Conservation (phyloP, 768 basidiomycete species). For the Kwoniella heveanensis region DNA sequence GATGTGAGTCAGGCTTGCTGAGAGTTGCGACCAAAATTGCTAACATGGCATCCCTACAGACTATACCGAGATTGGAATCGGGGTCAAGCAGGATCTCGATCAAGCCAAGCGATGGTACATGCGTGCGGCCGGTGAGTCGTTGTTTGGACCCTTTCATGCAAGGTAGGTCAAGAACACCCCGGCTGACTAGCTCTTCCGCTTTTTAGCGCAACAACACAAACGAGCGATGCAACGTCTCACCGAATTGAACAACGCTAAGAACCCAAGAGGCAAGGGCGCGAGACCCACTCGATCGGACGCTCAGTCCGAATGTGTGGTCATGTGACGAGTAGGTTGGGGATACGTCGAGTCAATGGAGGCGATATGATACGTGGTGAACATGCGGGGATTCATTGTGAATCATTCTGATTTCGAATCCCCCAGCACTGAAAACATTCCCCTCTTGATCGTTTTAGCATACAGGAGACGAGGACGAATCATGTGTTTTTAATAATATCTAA, state of each 20-base stretch:
- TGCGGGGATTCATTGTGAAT: no score
- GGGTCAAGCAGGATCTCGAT: slow-evolving; percentile 92
- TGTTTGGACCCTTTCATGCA: neutral
- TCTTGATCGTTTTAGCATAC: neutral
- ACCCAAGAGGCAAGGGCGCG: slow-evolving; percentile 66
- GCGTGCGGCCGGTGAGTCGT: slow-evolving; percentile 85
- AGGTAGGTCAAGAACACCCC: neutral
- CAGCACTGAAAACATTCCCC: no score
- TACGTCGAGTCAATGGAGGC: no score
- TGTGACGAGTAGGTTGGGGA: no score
- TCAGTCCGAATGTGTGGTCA: slow-evolving; percentile 87
- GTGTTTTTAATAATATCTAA: neutral
- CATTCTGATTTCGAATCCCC: no score
- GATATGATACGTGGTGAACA: no score
- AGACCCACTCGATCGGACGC: slow-evolving; percentile 92
- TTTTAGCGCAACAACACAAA: slow-evolving; percentile 91
- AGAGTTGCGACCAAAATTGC: slow-evolving; percentile 14
- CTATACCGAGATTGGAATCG: slow-evolving; percentile 96
- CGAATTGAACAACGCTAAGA: slow-evolving; percentile 75
- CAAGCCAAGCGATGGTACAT: slow-evolving; percentile 99
- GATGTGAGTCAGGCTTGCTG: slow-evolving; percentile 56
- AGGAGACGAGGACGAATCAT: slow-evolving; percentile 4
- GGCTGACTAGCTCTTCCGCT: neutral
- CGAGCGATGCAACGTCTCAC: slow-evolving; percentile 94
- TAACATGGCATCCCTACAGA: slow-evolving; percentile 58